Evolutionary conservation across 495 filamentous ascomycete genomes (phyloP), one percentile per base, ranked within the genome.

Genomic region (Trypethelium eluteriae): DNA sequence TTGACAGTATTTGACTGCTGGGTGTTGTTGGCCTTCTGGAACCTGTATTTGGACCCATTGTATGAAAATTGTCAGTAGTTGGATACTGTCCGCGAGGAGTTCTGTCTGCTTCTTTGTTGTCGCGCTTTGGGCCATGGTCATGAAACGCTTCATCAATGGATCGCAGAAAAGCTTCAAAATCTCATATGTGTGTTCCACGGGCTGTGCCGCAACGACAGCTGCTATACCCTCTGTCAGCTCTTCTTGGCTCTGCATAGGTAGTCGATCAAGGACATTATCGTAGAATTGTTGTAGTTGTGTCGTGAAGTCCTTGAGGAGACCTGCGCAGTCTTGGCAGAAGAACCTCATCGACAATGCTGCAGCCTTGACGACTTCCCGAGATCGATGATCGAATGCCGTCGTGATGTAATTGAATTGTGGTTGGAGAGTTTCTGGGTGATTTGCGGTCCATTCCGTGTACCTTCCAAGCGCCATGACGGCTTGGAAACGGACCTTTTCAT

Each of bases 391-490:
- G 80, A 99, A 99, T 2, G 90, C 92, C 5, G 87, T 87, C 62
- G 96, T 91, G 70, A 99, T 93, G 76, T 94, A 99, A 70, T 92
- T 88, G 67, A 99, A 87, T 73, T 99, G 94, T 2, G 91, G 80
- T 73, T 96, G 87, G 14, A 99, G 81, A 62, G 91, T 94, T 57
- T 96, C 90, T 10, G 93, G 91, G 72, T 99, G 94, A 50, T 91
- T 84, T 16, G 95, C 84, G 1, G 94, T 99, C 94, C 94, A 99
- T 74, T 96, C 94, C 0, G 95, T 98, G 74, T 99, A 99, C 53
- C 94, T 84, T 39, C 91, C 95, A 38, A 99, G 83, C 12, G 92
- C 91, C 90, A 99, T 96, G 72, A 97, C 94, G 11, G 93, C 91
- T 64, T 96, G 93, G 78, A 98, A 99, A 38, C 92, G 88, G 2